Evolutionary conservation across 495 filamentous ascomycete species (phyloP), one percentile per base, ranked within the genome.

Genomic region (Penicillium diatomitis): DNA sequence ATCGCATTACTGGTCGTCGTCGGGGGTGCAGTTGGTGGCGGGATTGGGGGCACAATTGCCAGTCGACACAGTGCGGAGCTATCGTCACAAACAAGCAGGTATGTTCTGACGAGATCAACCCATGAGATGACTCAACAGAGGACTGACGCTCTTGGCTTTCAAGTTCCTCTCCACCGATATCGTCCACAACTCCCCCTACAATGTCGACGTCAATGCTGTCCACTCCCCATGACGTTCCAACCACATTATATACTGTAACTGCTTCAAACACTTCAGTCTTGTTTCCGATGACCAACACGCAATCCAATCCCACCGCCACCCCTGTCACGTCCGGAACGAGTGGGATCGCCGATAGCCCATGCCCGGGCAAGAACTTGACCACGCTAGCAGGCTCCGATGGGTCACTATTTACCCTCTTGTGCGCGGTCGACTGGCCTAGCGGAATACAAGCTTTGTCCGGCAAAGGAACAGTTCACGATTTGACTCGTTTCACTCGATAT

Each of bases 341-440:
- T 8, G 48, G 48, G 4, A 9, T 46, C 10, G 48, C 48, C 11
- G 34, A 8, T 20, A 50, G 46, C 27, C 48, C 48, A 4, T 50
- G 48, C 8, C 48, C 48, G 0, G 30, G 48, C 3, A 11, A 40
- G 12, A 50, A 50, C 20, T 1, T 31, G 35, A 50, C 48, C 20
- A 50, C 35, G 32, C 10, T 39, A 5, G 27, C 41, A 4, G 48
- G 48, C 0, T 50, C 48, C 6, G 41, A 50, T 34, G 48, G 36
- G 3, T 45, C 48, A 4, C 34, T 46, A 8, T 50, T 46, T 29
- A 50, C 36, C 9, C 27, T 50, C 6, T 27, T 50, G 4, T 50
- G 48, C 34, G 35, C 34, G 6, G 48, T 50, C 4, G 48, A 50
- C 36, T 50, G 48, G 48, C 48, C 48, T 4, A 40, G 39, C n/a